These are phyloP conservation scores for Wickerhamomyces canadensis DNA, from an alignment of 805 yeast species.

Conservation along the genomic window DNA sequence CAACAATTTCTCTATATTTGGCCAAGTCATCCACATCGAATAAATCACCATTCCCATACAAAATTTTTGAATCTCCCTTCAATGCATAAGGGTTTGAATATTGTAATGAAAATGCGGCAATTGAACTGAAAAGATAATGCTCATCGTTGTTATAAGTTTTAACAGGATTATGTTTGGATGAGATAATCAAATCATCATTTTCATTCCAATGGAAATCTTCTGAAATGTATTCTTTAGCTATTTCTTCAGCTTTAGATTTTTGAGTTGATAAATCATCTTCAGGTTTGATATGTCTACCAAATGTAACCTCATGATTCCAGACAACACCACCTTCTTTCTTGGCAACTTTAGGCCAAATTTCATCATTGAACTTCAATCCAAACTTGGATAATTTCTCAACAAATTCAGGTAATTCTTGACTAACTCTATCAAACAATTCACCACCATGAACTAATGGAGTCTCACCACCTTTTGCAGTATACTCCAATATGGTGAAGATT, in stretches of 20 bases:
- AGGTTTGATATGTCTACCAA: slow-evolving; percentile 25
- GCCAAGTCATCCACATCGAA: slow-evolving; percentile 19
- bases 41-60: slow-evolving; percentile 19
- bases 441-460: slow-evolving; percentile 31
- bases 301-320: slow-evolving; percentile 28
- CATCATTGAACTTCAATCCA: slow-evolving; percentile 24
- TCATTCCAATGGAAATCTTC: slow-evolving; percentile 24
- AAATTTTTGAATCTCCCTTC: slow-evolving; percentile 1
- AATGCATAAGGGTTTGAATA: slow-evolving; percentile 6
- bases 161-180: slow-evolving; percentile 23
- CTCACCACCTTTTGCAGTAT: slow-evolving; percentile 26
- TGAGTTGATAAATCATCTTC: slow-evolving; percentile 22
- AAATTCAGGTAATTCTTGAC: slow-evolving; percentile 19
- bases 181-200: slow-evolving; percentile 23
- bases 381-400: slow-evolving; percentile 16
- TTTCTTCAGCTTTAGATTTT: slow-evolving; percentile 23
- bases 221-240: slow-evolving; percentile 22
- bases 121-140: slow-evolving; percentile 24
- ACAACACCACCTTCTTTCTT: slow-evolving; percentile 8
- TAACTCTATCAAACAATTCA: slow-evolving; percentile 23
- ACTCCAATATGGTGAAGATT: slow-evolving; percentile 21
- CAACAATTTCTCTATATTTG: slow-evolving; percentile 13
- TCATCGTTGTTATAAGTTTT: slow-evolving; percentile 8
- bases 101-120: slow-evolving; percentile 20
- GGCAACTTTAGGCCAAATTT: slow-evolving; percentile 23